Evolutionary conservation across 2,329 filamentous ascomycete genomes (phyloP).

Genomic region (Colletotrichum australisinense): DNA sequence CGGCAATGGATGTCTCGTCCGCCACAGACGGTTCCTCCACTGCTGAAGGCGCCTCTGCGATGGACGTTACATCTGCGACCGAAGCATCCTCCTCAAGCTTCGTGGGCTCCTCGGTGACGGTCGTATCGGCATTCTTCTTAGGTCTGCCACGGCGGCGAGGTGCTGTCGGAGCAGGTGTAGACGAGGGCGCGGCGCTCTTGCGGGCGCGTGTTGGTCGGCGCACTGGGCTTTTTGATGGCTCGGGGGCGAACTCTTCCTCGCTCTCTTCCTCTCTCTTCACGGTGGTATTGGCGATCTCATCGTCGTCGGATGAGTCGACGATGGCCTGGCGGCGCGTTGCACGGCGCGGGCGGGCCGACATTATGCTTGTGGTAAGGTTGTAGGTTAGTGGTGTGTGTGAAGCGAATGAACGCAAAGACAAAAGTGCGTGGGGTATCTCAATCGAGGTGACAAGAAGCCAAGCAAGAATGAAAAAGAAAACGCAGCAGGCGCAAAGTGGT

Average conservation of each 20-base stretch:
- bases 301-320: constrained; percentile 84
- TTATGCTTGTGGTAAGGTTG: constrained; percentile 9
- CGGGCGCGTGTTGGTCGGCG: constrained; percentile 61
- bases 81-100: constrained; percentile 3
- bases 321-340: constrained; percentile 77
- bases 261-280: constrained; percentile 66
- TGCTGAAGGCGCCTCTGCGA: neutral
- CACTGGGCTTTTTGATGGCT: constrained; percentile 65
- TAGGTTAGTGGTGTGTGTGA: neutral
- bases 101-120: neutral
- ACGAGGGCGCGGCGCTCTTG: constrained; percentile 56
- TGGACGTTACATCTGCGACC: neutral
- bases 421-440: constrained; percentile 20
- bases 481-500: neutral
- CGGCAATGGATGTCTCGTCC: constrained; percentile 59
- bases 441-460: constrained; percentile 20
- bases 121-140: constrained; percentile 55
- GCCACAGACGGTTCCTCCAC: constrained; percentile 11
- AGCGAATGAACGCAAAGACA: constrained; percentile 2
- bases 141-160: constrained; percentile 51
- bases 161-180: constrained; percentile 51
- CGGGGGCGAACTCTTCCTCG: constrained; percentile 85
- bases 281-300: constrained; percentile 65
- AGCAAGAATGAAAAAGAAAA: neutral
- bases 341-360: constrained; percentile 52